Percentiles rank a stretch among this genome's conserved stretches.
phyloP scores from a whole-genome alignment of 1,284 basidiomycete species.

The Puccinia novopanici region DNA sequence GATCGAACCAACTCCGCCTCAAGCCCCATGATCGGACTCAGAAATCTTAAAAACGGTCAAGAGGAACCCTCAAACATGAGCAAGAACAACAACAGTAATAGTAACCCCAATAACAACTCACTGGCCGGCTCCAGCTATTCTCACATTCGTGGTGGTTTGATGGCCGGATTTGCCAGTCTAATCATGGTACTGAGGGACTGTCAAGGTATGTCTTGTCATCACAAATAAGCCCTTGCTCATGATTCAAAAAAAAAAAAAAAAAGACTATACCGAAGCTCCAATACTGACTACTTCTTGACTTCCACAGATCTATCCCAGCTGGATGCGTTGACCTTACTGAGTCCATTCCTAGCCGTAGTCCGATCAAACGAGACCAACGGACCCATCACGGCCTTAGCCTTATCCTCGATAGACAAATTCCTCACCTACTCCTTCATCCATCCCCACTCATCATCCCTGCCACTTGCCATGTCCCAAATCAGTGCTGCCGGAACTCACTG shows the following conservation, averaged over 20 bases:
- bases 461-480: conserved; percentile 73
- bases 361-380: conserved; percentile 89
- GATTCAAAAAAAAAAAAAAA: no score
- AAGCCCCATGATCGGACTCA: no score
- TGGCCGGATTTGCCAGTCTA: conserved; percentile 84
- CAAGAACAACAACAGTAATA: not conserved
- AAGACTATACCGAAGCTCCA: not conserved
- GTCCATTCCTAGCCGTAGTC: conserved; percentile 88
- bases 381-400: conserved; percentile 85
- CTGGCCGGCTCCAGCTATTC: conserved; percentile 11
- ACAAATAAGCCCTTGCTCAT: no score
- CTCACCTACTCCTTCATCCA: conserved; percentile 75
- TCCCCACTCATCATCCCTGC: conserved; percentile 61
- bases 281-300: not conserved
- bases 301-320: conserved; percentile 58
- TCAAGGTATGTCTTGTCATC: conserved; percentile 69
- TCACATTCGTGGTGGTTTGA: conserved; percentile 63
- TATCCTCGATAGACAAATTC: conserved; percentile 83
- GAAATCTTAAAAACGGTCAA: not conserved
- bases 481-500: conserved; percentile 90
- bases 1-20: no score
- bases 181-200: conserved; percentile 73
- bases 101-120: not conserved
- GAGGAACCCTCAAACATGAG: not conserved
- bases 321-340: conserved; percentile 65